phyloP scores from a whole-genome alignment of 1,284 basidiomycete species.

The Neotropicomus parvogracilis region DNA sequence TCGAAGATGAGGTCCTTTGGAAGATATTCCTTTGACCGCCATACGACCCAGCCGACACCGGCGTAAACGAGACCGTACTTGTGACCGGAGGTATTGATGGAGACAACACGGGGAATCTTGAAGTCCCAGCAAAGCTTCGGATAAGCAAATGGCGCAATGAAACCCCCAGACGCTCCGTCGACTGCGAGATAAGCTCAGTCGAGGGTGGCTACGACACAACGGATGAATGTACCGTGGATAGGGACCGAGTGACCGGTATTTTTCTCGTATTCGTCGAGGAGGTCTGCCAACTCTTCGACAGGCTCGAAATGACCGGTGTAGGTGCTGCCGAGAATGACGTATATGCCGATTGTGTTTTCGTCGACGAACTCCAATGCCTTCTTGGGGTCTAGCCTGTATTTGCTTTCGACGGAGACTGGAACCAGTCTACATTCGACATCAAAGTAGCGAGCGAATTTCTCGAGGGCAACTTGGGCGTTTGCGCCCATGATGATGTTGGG shows the following conservation, averaged over 20 bases:
- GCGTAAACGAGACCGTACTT: slow-evolving; percentile 88
- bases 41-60: slow-evolving; percentile 87
- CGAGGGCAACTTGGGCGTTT: slow-evolving; percentile 83
- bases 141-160: slow-evolving; percentile 80
- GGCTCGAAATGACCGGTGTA: slow-evolving; percentile 95
- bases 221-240: slow-evolving; percentile 66
- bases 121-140: slow-evolving; percentile 87
- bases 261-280: slow-evolving; percentile 84
- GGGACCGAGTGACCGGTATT: slow-evolving; percentile 77
- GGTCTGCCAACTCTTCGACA: slow-evolving; percentile 81
- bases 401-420: slow-evolving; percentile 69
- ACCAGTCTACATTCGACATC: slow-evolving; percentile 85
- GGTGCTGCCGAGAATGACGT: slow-evolving; percentile 80
- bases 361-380: slow-evolving; percentile 86
- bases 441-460: slow-evolving; percentile 92
- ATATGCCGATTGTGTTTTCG: slow-evolving; percentile 88
- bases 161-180: slow-evolving; percentile 78
- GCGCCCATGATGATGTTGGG: slow-evolving; percentile 78
- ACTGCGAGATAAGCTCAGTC: slow-evolving; percentile 39
- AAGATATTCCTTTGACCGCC: slow-evolving; percentile 71
- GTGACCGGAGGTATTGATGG: slow-evolving; percentile 86
- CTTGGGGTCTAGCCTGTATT: slow-evolving; percentile 82
- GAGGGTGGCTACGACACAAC: slow-evolving; percentile 18
- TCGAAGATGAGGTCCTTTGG: slow-evolving; percentile 93
- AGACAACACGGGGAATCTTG: slow-evolving; percentile 80